Conservation (phyloP, 73 alveolate species). For the Breviolum minutum region DNA sequence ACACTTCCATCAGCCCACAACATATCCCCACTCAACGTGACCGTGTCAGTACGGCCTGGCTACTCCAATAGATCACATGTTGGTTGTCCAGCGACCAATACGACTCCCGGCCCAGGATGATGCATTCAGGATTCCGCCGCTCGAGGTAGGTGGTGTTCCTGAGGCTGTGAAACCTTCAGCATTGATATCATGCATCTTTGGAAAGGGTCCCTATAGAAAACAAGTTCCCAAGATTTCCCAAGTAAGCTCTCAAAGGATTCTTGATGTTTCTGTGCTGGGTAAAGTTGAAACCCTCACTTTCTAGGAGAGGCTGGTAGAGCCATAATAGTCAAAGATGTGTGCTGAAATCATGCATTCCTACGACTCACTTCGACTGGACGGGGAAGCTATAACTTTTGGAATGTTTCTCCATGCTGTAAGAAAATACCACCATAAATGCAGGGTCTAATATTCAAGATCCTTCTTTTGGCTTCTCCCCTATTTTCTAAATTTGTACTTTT, state of each 20-base stretch:
- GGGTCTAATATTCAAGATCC: no score
- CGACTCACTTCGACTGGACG: no score
- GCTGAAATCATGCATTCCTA: no score
- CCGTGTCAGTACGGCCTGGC: not conserved
- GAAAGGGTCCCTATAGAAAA: not conserved
- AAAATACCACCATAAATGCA: no score
- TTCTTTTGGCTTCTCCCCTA: no score
- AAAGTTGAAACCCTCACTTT: no score
- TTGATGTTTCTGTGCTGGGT: no score
- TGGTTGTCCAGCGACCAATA: slow-evolving; percentile 72
- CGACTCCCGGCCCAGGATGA: slow-evolving; percentile 54
- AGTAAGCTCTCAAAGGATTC: not conserved
- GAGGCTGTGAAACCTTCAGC: not conserved
- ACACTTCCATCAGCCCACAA: not conserved
- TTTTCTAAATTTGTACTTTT: not conserved
- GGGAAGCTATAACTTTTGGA: no score
- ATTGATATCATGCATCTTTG: no score
- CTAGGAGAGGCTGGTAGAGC: no score
- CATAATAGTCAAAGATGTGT: no score
- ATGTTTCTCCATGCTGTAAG: no score
- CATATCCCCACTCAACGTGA: not conserved
- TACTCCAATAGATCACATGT: slow-evolving; percentile 58
- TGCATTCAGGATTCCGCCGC: not conserved
- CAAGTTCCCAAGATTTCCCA: not conserved
- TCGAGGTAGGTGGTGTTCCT: slow-evolving; percentile 73